Percentiles rank a stretch among this genome's conserved stretches.
Evolutionary conservation across 768 basidiomycete genomes (phyloP).

Genomic region (Tricholoma flavovirens): DNA sequence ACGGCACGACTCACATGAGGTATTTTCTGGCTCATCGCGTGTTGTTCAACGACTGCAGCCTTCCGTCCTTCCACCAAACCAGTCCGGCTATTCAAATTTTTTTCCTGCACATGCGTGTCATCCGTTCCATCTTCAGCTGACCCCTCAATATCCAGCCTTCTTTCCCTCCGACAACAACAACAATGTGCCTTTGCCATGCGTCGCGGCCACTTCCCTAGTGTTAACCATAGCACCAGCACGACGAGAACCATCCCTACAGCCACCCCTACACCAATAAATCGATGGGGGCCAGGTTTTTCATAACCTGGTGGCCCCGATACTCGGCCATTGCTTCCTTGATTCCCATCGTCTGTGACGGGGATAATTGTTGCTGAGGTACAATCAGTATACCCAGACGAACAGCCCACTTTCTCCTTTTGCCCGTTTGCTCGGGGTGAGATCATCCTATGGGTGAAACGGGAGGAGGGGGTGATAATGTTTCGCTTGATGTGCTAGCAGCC

Average conservation of each 20-base stretch:
- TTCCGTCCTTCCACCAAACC: background rate
- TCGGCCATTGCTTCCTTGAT: conserved; percentile 5
- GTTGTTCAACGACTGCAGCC: background rate
- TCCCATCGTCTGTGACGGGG: conserved; percentile 16
- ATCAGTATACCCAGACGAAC: conserved; percentile 13
- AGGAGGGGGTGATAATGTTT: conserved; percentile 1
- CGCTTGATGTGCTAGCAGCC: conserved; percentile 5
- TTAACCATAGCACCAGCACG: conserved; percentile 31
- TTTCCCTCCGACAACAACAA: background rate
- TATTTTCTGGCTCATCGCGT: background rate
- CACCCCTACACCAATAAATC: conserved; percentile 42
- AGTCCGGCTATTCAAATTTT: background rate
- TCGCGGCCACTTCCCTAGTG: conserved; percentile 29
- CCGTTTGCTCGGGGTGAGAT: conserved; percentile 21
- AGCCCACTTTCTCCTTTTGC: conserved; percentile 16
- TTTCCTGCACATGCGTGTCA: background rate
- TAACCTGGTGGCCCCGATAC: conserved; percentile 17
- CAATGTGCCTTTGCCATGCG: conserved; percentile 16
- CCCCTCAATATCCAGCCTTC: background rate
- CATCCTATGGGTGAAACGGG: conserved; percentile 19
- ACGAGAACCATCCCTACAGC: conserved; percentile 31
- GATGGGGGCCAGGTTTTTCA: conserved; percentile 29
- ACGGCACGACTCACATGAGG: background rate
- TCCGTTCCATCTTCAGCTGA: background rate
- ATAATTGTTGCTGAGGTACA: conserved; percentile 21